A percentile compares a stretch with the other conserved stretches of the same genome.
These are phyloP conservation scores for Pezicula radicicola DNA, from an alignment of 2,329 filamentous ascomycete species.

Conservation along the genomic window DNA sequence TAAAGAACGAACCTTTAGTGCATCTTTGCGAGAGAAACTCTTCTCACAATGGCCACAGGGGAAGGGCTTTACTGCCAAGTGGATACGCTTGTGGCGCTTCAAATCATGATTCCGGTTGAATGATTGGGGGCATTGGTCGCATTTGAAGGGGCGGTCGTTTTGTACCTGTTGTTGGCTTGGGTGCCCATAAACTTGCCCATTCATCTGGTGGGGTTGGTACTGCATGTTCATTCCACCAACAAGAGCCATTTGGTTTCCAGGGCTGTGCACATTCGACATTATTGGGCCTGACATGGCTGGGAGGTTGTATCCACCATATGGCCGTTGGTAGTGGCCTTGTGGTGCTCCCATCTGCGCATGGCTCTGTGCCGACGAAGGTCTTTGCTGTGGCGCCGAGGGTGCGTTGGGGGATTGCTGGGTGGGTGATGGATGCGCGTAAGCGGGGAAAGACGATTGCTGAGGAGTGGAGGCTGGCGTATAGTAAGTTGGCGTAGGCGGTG, in stretches of 20 bases:
- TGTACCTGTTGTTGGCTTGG: slow-evolving; percentile 48
- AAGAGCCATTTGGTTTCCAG: slow-evolving; percentile 68
- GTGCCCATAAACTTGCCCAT: slow-evolving; percentile 54
- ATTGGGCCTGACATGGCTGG: slow-evolving; percentile 65
- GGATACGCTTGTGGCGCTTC: slow-evolving; percentile 93
- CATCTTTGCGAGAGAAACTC: slow-evolving; percentile 95
- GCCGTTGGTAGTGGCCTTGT: slow-evolving; percentile 44
- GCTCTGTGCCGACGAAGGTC: slow-evolving; percentile 31
- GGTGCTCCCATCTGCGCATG: slow-evolving; percentile 52
- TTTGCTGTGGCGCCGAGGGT: slow-evolving; percentile 33
- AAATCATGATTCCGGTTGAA: slow-evolving; percentile 97
- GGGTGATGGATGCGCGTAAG: slow-evolving; percentile 48
- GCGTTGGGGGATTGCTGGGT: slow-evolving; percentile 40
- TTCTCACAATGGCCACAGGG: slow-evolving; percentile 91
- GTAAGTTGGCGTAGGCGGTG: slow-evolving; percentile 54
- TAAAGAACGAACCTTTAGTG: slow-evolving; percentile 74
- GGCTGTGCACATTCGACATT: slow-evolving; percentile 76
- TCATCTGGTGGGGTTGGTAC: slow-evolving; percentile 48
- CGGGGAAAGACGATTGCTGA: slow-evolving; percentile 42
- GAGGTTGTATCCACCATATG: slow-evolving; percentile 51
- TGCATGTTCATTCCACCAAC: slow-evolving; percentile 49
- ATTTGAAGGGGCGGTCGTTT: slow-evolving; percentile 89
- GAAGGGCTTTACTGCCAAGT: slow-evolving; percentile 92
- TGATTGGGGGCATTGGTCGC: slow-evolving; percentile 85
- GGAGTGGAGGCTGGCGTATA: slow-evolving; percentile 51